Evolutionary conservation across 768 basidiomycete genomes (phyloP).

Genomic region (Collybiopsis confluens): DNA sequence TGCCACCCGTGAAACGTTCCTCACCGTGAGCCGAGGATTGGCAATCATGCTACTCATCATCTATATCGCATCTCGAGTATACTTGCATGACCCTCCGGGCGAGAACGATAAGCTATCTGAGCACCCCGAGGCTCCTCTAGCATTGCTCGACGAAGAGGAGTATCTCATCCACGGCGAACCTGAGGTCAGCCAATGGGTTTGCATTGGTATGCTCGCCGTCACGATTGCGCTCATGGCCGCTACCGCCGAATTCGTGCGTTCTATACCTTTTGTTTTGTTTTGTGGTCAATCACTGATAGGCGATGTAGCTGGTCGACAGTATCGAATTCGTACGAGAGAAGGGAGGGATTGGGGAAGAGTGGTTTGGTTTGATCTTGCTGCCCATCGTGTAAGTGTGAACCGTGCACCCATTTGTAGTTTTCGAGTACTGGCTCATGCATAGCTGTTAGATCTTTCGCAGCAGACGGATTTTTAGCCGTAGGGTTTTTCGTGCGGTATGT

Average conservation of each 20-base stretch:
- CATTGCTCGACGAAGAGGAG: conserved; percentile 36
- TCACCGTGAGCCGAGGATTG: conserved; percentile 62
- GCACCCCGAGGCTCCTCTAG: conserved; percentile 40
- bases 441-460: conserved; percentile 59
- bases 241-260: conserved; percentile 73
- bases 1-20: conserved; percentile 38
- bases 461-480: conserved; percentile 60
- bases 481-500: conserved; percentile 49
- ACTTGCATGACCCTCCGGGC: conserved; percentile 68
- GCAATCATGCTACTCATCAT: conserved; percentile 58
- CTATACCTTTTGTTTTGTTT: conserved; percentile 1
- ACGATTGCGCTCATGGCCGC: conserved; percentile 60
- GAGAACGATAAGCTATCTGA: conserved; percentile 40
- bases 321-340: conserved; percentile 49
- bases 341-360: conserved; percentile 50
- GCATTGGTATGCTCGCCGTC: conserved; percentile 45
- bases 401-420: too few species aligned
- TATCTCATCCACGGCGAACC: conserved; percentile 38
- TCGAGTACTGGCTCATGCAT: too few species aligned
- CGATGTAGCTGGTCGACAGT: conserved; percentile 54
- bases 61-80: conserved; percentile 65
- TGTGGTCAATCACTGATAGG: not conserved
- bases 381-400: conserved; percentile 45
- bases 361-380: conserved; percentile 71
- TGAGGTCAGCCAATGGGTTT: conserved; percentile 60